These are phyloP conservation scores for Penicillium sp. DNA, from an alignment of 2,329 filamentous ascomycete species.

Conservation along the genomic window DNA sequence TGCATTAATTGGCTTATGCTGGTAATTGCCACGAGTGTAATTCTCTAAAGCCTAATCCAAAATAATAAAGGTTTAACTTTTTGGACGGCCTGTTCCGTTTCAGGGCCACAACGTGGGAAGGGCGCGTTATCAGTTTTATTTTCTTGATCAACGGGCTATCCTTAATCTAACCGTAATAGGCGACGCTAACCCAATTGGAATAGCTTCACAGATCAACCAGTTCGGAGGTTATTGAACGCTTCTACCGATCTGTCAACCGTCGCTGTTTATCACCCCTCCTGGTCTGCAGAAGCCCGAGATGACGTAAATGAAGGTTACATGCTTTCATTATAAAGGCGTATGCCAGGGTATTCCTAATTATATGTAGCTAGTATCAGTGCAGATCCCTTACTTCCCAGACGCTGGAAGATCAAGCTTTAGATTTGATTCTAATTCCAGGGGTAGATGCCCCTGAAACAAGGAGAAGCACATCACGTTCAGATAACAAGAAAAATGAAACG, in stretches of 20 bases:
- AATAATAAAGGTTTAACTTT: too few relatives aligned
- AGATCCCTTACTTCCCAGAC: background rate
- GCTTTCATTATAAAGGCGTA: background rate
- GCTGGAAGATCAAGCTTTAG: background rate
- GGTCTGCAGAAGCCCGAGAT: background rate
- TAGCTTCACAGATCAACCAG: background rate
- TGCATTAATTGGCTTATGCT: too few relatives aligned
- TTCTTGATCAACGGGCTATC: background rate
- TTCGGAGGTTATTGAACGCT: background rate
- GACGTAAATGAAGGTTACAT: background rate
- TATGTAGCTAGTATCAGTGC: background rate
- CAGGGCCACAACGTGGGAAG: too few relatives aligned
- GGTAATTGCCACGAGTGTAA: too few relatives aligned
- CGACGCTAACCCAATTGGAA: background rate
- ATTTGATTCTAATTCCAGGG: background rate
- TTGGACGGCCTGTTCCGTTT: too few relatives aligned
- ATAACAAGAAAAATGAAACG: too few relatives aligned
- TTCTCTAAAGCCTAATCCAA: too few relatives aligned
- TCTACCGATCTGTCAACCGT: background rate
- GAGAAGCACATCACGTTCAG: background rate
- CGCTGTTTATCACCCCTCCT: background rate
- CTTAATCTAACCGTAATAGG: background rate
- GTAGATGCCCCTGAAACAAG: background rate
- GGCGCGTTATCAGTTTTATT: too few relatives aligned
- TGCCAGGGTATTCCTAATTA: background rate